These are phyloP conservation scores for Stemphylium vesicarium DNA, from an alignment of 2,329 filamentous ascomycete genomes.

Conservation along the genomic window DNA sequence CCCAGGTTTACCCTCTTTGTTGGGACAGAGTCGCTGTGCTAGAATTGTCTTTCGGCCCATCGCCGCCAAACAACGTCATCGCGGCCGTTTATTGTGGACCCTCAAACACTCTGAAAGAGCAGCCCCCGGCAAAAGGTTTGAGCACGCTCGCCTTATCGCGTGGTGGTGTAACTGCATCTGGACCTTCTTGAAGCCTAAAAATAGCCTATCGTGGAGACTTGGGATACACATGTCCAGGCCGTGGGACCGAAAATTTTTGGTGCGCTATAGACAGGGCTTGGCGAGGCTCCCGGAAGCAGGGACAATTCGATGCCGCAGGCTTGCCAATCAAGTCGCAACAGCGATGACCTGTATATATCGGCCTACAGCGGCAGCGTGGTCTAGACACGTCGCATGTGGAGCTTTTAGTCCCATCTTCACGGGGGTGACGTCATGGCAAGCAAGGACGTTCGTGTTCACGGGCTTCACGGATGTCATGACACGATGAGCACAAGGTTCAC, in stretches of 20 bases:
- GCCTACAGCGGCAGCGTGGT: background rate
- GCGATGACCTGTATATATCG: background rate
- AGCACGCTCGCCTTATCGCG: background rate
- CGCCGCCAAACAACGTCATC: conserved; percentile 14
- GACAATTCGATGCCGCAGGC: conserved; percentile 3
- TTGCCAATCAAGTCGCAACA: conserved; percentile 1
- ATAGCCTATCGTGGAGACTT: conserved; percentile 1
- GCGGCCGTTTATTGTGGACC: conserved; percentile 4
- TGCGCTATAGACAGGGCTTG: background rate
- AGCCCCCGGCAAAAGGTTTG: conserved; percentile 1
- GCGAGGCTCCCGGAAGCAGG: background rate
- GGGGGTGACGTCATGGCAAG: background rate
- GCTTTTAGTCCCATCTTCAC: background rate
- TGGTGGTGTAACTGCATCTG: conserved; percentile 3
- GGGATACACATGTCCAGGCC: background rate
- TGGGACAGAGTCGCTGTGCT: conserved; percentile 7
- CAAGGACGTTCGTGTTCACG: too few relatives aligned
- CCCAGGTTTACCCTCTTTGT: conserved; percentile 7
- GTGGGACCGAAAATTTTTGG: conserved; percentile 5
- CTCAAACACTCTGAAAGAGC: conserved; percentile 3
- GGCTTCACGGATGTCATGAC: background rate
- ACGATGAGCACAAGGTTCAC: background rate
- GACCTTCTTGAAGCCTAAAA: conserved; percentile 4
- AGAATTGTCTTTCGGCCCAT: conserved; percentile 14
- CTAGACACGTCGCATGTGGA: background rate